A percentile compares a stretch with the other conserved stretches of the same genome.
phyloP scores from a whole-genome alignment of 805 yeast species.

The Clavispora fructus region DNA sequence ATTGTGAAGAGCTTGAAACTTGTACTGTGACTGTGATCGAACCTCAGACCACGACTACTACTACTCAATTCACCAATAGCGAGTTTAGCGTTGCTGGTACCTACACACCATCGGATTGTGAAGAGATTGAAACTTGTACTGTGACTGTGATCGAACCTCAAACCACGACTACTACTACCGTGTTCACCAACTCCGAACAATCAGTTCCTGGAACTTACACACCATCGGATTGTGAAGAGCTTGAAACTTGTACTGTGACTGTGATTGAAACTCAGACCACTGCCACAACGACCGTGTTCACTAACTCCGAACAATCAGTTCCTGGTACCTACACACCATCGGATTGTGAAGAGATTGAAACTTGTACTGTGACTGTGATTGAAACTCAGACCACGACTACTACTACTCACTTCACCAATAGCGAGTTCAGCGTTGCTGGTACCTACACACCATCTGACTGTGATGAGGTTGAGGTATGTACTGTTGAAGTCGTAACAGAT shows the following conservation, averaged over 20 bases:
- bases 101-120: not conserved
- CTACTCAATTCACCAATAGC: too few relatives aligned
- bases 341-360: not conserved
- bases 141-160: not conserved
- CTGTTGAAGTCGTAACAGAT: not conserved
- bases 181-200: not conserved
- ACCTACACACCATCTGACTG: not conserved
- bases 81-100: too few relatives aligned
- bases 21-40: too few relatives aligned
- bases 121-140: not conserved
- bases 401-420: not conserved
- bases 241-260: not conserved
- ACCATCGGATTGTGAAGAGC: not conserved
- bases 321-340: not conserved
- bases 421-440: not conserved
- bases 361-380: not conserved
- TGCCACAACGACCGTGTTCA: not conserved
- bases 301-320: not conserved
- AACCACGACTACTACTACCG: not conserved
- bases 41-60: too few relatives aligned
- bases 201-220: not conserved
- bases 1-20: too few relatives aligned
- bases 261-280: not conserved
- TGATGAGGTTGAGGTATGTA: not conserved
- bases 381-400: not conserved